Conservation (phyloP, 169 alveolate species). For the Cryptosporidium andersoni region DNA sequence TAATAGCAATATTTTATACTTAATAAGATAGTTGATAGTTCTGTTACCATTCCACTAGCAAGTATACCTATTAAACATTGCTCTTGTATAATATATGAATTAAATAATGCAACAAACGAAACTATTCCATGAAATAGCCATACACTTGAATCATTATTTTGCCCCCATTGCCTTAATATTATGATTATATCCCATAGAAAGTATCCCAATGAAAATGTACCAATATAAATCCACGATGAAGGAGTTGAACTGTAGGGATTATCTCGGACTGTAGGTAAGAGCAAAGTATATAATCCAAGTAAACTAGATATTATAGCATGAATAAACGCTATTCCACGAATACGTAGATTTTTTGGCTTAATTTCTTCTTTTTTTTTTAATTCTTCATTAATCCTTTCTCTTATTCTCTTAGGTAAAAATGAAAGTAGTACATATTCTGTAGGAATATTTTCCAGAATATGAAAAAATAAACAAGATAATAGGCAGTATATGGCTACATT, state of each 20-base stretch:
- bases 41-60: slow-evolving; percentile 61
- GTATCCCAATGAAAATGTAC: slow-evolving; percentile 57
- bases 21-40: slow-evolving; percentile 37
- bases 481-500: slow-evolving; percentile 3
- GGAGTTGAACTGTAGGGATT: slow-evolving; percentile 67
- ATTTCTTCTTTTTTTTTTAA: slow-evolving; percentile 21
- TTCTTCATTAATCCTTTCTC: slow-evolving; percentile 8
- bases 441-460: slow-evolving; percentile 17
- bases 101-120: slow-evolving; percentile 16
- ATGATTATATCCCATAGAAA: slow-evolving; percentile 58
- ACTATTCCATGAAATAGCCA: slow-evolving; percentile 69
- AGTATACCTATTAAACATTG: slow-evolving; percentile 45
- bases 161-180: slow-evolving; percentile 50
- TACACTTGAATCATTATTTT: slow-evolving; percentile 57
- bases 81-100: slow-evolving; percentile 33
- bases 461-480: slow-evolving; percentile 17
- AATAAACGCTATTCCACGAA: slow-evolving; percentile 55
- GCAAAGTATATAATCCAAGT: slow-evolving; percentile 6
- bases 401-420: slow-evolving; percentile 40
- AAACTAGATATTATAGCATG: slow-evolving; percentile 43
- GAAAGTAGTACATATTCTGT: slow-evolving; percentile 21
- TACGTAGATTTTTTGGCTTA: slow-evolving; percentile 25
- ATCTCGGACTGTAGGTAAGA: slow-evolving; percentile 18
- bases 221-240: slow-evolving; percentile 27
- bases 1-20: slow-evolving; percentile 64